Percentiles rank a stretch among this genome's conserved stretches.
phyloP scores from a whole-genome alignment of 441 rosid genomes.

The Daphne laureola region DNA sequence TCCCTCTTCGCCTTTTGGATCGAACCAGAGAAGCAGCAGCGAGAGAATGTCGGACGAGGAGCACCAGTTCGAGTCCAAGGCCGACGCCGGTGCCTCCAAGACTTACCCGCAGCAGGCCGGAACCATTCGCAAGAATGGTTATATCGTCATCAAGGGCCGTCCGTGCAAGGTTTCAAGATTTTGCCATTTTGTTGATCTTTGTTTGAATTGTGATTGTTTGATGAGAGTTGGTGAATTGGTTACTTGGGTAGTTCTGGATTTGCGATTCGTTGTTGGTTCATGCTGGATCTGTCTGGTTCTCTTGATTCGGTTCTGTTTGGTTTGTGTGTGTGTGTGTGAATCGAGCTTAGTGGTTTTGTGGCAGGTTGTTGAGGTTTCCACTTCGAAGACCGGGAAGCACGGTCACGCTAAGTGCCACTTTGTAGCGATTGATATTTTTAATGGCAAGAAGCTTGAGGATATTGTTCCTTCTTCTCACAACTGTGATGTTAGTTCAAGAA shows the following conservation, averaged over 20 bases:
- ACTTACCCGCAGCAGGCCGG: slow-evolving; percentile 89
- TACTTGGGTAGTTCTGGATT: too few relatives aligned
- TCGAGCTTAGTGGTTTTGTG: background rate
- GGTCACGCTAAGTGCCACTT: slow-evolving; percentile 98
- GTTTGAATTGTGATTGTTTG: background rate
- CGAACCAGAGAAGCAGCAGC: too few relatives aligned
- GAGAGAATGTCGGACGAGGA: slow-evolving; percentile 80
- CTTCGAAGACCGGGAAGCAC: slow-evolving; percentile 96
- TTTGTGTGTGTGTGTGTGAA: slow-evolving; percentile 2
- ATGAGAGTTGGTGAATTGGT: too few relatives aligned
- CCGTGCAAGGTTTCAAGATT: slow-evolving; percentile 64
- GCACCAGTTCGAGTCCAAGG: slow-evolving; percentile 93
- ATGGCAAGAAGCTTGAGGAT: slow-evolving; percentile 87
- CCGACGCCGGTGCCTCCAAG: slow-evolving; percentile 87
- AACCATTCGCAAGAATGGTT: slow-evolving; percentile 79
- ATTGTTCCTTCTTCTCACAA: slow-evolving; percentile 96
- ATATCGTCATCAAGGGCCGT: slow-evolving; percentile 79
- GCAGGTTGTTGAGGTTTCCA: slow-evolving; percentile 95
- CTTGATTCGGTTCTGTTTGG: background rate
- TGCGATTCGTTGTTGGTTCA: background rate
- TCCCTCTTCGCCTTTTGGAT: background rate
- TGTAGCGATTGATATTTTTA: slow-evolving; percentile 88
- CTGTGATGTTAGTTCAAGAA: slow-evolving; percentile 54
- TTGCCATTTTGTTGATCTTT: background rate
- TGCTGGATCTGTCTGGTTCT: background rate